Conservation (phyloP, 208 protist species). For the Leishmania tarentolae region DNA sequence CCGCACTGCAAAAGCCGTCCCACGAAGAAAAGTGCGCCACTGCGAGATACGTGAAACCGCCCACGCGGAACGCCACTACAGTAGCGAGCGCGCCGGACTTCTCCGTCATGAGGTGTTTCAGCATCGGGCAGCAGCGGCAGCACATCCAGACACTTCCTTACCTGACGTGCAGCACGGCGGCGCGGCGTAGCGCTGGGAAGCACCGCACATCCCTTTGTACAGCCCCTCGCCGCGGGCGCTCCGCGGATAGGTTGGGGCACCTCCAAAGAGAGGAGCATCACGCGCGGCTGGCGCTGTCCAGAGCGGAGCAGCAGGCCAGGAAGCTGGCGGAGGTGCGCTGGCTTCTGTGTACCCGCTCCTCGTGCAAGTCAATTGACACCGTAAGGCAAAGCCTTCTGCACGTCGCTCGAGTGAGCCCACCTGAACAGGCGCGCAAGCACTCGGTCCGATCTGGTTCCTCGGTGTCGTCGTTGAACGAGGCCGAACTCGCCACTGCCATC, state of each 20-base stretch:
- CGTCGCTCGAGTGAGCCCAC: background rate
- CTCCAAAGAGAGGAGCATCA: conserved; percentile 5
- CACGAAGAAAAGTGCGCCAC: background rate
- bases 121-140: background rate
- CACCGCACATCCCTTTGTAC: background rate
- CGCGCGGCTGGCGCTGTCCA: background rate
- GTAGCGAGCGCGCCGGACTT: background rate
- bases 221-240: background rate
- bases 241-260: background rate
- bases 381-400: background rate
- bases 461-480: conserved; percentile 8
- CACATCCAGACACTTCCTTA: background rate
- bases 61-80: background rate
- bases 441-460: background rate
- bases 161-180: background rate
- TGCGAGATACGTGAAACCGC: background rate
- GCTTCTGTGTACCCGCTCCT: conserved; percentile 12
- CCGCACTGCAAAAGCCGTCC: background rate
- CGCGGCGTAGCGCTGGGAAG: background rate
- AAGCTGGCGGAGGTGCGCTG: conserved; percentile 18
- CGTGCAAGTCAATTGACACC: conserved; percentile 1
- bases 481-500: background rate
- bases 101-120: background rate
- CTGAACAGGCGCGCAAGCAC: background rate
- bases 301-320: conserved; percentile 12